Conservation (phyloP, 495 filamentous ascomycete genomes). For the Penicillium steckii region DNA sequence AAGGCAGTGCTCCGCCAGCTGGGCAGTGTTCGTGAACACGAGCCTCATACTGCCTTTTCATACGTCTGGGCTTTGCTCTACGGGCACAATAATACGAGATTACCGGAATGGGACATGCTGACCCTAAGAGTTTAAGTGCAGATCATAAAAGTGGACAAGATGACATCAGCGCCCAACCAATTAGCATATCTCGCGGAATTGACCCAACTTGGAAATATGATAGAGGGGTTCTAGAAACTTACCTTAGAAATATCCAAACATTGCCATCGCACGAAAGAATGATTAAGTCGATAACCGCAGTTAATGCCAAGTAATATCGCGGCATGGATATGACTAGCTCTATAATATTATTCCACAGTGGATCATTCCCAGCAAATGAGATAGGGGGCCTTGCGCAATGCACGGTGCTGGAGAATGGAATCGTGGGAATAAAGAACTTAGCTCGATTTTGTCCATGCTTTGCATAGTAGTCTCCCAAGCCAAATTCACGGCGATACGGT, state of each 20-base stretch:
- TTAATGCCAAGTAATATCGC: too few species aligned
- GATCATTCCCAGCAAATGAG: too few species aligned
- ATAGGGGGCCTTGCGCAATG: too few species aligned
- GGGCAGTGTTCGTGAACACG: background rate
- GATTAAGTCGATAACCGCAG: too few species aligned
- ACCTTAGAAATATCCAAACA: background rate
- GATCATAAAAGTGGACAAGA: constrained; percentile 6
- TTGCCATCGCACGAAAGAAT: background rate
- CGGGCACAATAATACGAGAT: constrained; percentile 6
- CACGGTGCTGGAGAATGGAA: too few species aligned
- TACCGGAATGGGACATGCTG: background rate
- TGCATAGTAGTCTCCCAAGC: too few species aligned
- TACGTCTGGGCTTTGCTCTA: background rate
- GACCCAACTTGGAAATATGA: constrained; percentile 7
- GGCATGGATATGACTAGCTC: too few species aligned
- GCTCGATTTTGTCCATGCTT: too few species aligned
- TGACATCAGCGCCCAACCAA: constrained; percentile 4
- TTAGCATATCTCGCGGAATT: constrained; percentile 4
- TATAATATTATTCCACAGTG: too few species aligned
- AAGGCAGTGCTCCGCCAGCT: too few species aligned
- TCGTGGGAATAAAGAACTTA: too few species aligned
- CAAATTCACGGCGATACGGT: too few species aligned
- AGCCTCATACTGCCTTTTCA: background rate
- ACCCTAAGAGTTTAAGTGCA: background rate
- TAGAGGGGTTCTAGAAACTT: background rate